Conservation (phyloP, 352 stramenopile species). For the Phytophthora pluvialis region DNA sequence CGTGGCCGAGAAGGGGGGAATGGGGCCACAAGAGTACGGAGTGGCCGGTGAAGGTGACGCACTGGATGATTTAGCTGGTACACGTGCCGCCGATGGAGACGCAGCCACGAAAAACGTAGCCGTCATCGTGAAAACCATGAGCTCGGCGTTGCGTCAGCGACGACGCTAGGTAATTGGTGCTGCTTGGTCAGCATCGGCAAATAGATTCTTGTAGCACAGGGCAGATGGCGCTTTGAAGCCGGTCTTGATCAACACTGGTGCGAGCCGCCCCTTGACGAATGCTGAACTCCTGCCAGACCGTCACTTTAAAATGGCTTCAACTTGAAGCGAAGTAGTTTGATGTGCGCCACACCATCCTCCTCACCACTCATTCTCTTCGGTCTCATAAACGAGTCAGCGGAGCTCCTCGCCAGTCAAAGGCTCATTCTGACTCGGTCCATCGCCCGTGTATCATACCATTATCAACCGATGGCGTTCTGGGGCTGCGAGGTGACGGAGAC, state of each 20-base stretch:
- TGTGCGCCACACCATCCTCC: slow-evolving; percentile 36
- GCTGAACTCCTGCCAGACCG: neutral
- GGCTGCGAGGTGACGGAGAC: slow-evolving; percentile 60
- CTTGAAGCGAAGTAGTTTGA: slow-evolving; percentile 23
- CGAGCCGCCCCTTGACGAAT: neutral
- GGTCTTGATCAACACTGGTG: no score
- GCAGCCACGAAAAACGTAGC: neutral
- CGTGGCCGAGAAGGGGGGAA: neutral
- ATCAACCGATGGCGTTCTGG: slow-evolving; percentile 60
- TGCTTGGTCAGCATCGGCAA: no score
- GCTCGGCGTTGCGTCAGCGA: neutral
- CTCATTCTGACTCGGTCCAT: slow-evolving; percentile 11
- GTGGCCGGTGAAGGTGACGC: no score
- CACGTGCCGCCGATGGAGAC: slow-evolving; percentile 7
- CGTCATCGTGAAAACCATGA: neutral
- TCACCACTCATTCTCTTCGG: slow-evolving; percentile 31
- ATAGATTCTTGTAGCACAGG: no score
- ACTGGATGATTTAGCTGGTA: slow-evolving; percentile 1
- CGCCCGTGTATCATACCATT: slow-evolving; percentile 12
- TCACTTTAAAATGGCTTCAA: slow-evolving; percentile 7
- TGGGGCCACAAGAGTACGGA: neutral
- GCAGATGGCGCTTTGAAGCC: no score
- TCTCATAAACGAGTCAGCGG: slow-evolving; percentile 2
- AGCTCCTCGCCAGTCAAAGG: slow-evolving; percentile 8
- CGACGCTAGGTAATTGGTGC: no score